Conservation (phyloP, 352 stramenopile genomes). For the Plasmopara halstedii region DNA sequence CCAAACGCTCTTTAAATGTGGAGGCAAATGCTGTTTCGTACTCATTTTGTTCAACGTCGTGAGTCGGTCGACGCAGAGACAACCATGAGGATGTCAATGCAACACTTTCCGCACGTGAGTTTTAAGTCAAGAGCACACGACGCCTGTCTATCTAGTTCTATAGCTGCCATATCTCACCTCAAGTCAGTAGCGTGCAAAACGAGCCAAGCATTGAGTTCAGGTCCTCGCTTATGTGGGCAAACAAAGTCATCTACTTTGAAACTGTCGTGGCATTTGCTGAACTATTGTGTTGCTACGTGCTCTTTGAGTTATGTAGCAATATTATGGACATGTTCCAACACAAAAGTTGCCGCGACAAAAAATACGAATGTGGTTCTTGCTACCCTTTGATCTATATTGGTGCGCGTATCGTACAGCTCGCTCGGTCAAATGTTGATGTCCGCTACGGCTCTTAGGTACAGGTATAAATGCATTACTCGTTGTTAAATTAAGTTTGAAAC, state of each 20-base stretch:
- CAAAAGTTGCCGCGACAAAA: background rate
- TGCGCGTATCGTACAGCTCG: background rate
- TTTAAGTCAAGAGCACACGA: background rate
- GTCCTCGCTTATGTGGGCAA: background rate
- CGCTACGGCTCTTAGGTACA: background rate
- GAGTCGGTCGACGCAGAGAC: background rate
- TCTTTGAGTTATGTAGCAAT: background rate
- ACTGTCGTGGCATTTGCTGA: conserved; percentile 15
- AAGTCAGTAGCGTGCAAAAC: conserved; percentile 8
- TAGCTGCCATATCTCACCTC: conserved; percentile 2
- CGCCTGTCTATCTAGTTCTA: background rate
- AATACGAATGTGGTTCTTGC: background rate
- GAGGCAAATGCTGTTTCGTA: conserved; percentile 5
- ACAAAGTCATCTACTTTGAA: background rate
- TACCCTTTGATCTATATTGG: background rate
- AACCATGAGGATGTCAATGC: conserved; percentile 12
- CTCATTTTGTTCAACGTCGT: background rate
- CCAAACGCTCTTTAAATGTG: conserved; percentile 1
- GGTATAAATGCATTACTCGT: background rate
- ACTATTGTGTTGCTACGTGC: conserved; percentile 3
- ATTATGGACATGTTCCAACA: background rate
- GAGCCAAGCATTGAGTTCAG: conserved; percentile 9
- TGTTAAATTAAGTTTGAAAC: conserved; percentile 5
- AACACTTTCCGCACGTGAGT: conserved; percentile 2
- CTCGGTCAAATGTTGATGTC: conserved; percentile 9